These are phyloP conservation scores for Cryptococcus sp. DNA, from an alignment of 1,284 basidiomycete genomes.

Conservation along the genomic window DNA sequence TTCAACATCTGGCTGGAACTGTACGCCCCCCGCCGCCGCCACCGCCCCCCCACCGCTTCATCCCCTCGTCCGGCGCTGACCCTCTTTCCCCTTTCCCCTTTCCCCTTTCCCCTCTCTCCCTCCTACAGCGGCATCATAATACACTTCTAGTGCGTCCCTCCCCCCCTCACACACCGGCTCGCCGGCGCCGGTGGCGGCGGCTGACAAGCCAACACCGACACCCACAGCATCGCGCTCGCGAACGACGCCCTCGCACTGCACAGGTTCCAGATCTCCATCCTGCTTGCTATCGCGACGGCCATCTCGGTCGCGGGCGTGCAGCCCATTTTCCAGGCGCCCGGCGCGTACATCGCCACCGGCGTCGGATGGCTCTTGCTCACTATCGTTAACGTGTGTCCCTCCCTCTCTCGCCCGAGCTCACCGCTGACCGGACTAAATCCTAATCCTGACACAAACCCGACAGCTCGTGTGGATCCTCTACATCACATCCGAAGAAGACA, in stretches of 20 bases:
- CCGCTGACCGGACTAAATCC: neutral
- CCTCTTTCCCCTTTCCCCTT: conserved; percentile 41
- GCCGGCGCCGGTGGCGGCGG: neutral
- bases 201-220: neutral
- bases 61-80: neutral
- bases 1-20: conserved; percentile 72
- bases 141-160: conserved; percentile 39
- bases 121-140: conserved; percentile 37
- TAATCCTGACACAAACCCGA: neutral
- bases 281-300: conserved; percentile 80
- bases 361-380: conserved; percentile 92
- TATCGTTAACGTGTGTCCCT: conserved; percentile 61
- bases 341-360: conserved; percentile 73
- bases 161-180: neutral
- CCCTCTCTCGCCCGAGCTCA: neutral
- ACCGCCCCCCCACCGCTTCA: no score
- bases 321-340: conserved; percentile 31
- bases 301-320: conserved; percentile 62
- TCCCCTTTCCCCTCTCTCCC: conserved; percentile 57
- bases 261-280: conserved; percentile 70
- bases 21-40: no score
- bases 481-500: conserved; percentile 93
- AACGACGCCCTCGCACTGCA: conserved; percentile 39
- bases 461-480: conserved; percentile 93
- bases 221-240: conserved; percentile 41